Base-by-base conservation (phyloP, 768 basidiomycete genomes). In the Aureoboletus auriporus region DNA sequence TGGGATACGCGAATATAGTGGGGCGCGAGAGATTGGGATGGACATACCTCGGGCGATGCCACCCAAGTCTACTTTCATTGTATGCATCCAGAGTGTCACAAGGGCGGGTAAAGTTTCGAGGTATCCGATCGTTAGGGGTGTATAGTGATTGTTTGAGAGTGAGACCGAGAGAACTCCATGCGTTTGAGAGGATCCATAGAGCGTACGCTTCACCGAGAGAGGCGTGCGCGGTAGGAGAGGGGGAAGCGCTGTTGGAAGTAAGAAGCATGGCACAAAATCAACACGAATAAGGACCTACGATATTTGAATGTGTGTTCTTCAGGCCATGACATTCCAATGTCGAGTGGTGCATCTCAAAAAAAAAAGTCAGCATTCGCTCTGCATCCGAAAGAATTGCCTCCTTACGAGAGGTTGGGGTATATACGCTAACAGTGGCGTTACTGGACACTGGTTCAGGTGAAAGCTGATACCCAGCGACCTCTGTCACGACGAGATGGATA, bases 31-130 rank as follows among this genome's bases (percentile, higher is more conserved):
- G 20, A 11, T 11, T 7, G 5, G 14, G 17, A 9, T 8, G n/a
- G 12, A 51, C 78, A 40, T 52, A 82, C 84, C 72, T 52, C 73
- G 71, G 17, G 63, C 44, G 10, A 63, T 57, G 7, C 78, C 81
- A 42, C 81, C 69, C 11, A 82, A 62, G 20, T 68, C 63, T 1
- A 82, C 69, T 16, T 69, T 65, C 44, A 95, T 69, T 7, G 93
- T 93, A 67, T 92, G 87, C 53, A 95, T 71, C 71, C 88, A 93
- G 41, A 90, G 84, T 49, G 91, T 86, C 33, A 97, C 74, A 59
- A 93, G 83, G 83, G 93, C 95, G 5, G 95, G 96, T 77, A 94
- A 84, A 1, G 87, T 88, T 68, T 98, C 96, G 38, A 93, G 77
- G 66, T 94, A 96, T n/a, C 65, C 65, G 2, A 54, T 45, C 4